phyloP scores from a whole-genome alignment of 1,284 basidiomycete species.

The Puccinia coronata region DNA sequence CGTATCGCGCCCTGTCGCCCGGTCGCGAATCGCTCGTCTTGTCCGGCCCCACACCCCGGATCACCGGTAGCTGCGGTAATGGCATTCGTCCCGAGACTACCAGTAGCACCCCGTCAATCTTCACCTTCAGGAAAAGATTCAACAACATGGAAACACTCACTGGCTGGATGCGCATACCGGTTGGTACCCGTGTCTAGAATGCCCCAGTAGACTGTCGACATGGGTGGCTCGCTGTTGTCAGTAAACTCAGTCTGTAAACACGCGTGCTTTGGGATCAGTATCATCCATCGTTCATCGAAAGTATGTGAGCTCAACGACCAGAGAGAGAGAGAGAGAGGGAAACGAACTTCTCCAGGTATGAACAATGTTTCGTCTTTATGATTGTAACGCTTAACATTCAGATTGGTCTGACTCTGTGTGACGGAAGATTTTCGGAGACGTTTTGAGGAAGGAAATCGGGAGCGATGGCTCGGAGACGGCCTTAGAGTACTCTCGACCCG shows the following conservation, averaged over 20 bases:
- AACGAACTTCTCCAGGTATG: slow-evolving; percentile 30
- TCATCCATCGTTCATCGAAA: not conserved
- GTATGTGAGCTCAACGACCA: not conserved
- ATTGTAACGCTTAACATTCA: slow-evolving; percentile 30
- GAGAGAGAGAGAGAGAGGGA: not conserved
- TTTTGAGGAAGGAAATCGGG: not conserved
- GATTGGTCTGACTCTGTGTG: slow-evolving; percentile 35
- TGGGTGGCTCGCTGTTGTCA: slow-evolving; percentile 30
- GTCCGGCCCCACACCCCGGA: not conserved
- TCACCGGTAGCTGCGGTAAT: slow-evolving; percentile 20
- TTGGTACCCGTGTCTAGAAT: slow-evolving; percentile 28
- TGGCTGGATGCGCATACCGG: slow-evolving; percentile 32
- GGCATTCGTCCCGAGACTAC: slow-evolving; percentile 31
- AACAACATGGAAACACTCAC: not conserved
- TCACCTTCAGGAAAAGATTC: no score
- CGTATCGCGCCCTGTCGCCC: not conserved
- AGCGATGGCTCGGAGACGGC: not conserved
- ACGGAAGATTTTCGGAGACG: slow-evolving; percentile 27
- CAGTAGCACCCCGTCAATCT: not conserved
- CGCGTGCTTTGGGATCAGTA: not conserved
- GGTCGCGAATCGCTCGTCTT: no score
- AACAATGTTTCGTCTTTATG: slow-evolving; percentile 18
- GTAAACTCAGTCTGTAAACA: slow-evolving; percentile 26
- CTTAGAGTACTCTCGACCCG: not conserved
- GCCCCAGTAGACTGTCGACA: slow-evolving; percentile 34